phyloP scores from a whole-genome alignment of 495 filamentous ascomycete species.

The Tuber microsphaerosporum region DNA sequence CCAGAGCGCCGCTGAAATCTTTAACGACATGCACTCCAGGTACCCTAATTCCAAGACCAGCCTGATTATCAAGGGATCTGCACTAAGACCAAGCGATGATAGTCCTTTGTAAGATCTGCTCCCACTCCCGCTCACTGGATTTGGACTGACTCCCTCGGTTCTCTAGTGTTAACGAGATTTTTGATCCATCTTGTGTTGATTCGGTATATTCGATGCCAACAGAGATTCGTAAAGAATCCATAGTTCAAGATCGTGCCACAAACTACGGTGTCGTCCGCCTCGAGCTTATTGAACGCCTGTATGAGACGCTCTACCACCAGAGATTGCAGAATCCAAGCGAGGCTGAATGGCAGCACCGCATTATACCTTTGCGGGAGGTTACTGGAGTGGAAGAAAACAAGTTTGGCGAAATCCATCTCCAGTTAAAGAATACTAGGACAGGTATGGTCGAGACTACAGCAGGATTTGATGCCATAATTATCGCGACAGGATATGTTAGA shows the following conservation, averaged over 20 bases:
- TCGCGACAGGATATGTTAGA: conserved; percentile 79
- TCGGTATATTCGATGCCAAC: conserved; percentile 59
- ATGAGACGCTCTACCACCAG: conserved; percentile 77
- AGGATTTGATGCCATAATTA: conserved; percentile 61
- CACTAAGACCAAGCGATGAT: conserved; percentile 84
- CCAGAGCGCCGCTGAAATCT: conserved; percentile 93
- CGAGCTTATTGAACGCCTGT: conserved; percentile 77
- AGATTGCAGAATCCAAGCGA: conserved; percentile 62
- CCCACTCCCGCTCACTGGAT: background rate
- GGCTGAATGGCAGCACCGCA: conserved; percentile 69
- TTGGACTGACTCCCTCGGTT: background rate
- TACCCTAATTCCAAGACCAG: conserved; percentile 73
- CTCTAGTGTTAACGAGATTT: conserved; percentile 91
- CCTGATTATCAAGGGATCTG: conserved; percentile 69
- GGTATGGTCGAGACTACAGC: conserved; percentile 24
- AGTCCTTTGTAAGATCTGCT: conserved; percentile 76
- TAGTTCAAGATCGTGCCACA: conserved; percentile 63
- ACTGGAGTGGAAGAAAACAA: conserved; percentile 51
- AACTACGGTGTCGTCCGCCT: conserved; percentile 93
- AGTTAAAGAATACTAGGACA: conserved; percentile 39
- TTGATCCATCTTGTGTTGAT: conserved; percentile 78
- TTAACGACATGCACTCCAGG: conserved; percentile 72
- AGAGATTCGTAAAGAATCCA: conserved; percentile 55
- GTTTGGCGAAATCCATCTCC: conserved; percentile 42
- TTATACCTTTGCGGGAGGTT: conserved; percentile 61